Base-by-base conservation (phyloP, 441 rosid species). In the Adansonia gregorii region DNA sequence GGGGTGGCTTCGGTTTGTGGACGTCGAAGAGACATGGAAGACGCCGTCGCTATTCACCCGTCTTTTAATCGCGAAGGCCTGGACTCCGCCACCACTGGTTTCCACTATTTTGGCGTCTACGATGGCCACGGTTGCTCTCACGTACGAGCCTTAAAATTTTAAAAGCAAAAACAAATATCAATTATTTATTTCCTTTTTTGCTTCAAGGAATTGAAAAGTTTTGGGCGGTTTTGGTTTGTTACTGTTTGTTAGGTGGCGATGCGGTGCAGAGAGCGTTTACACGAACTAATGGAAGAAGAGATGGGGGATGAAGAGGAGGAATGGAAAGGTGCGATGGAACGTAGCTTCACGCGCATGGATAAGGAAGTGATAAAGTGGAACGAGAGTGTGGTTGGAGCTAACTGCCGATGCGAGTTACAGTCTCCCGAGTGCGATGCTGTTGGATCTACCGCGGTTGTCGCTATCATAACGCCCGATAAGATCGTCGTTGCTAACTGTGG, bases 41-140 rank as follows among this genome's bases (percentile, higher is more conserved):
- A 90, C 77, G 84, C 90, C 43, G 90, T 89, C 15, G 78, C 89
- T 52, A 69, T 85, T 59, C 84, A 79, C 22, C 91, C 92, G 0
- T 87, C 69, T 15, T 85, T 90, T 61, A 71, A 35, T 51, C 73
- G 79, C 54, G 72, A 66, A 11, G 43, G 52, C 1, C 55, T 55
- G 22, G 79, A 14, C 2, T 14, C n/a, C 12, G 46, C 64, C 8
- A 6, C 65, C 5, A 24, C 1, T 9, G 79, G 41, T 24, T 78
- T 81, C 72, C 94, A 87, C 79, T 88, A 84, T 66, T 87, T 70
- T 20, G 94, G 85, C 12, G 88, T 88, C 46, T 90, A 90, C 83
- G 94, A 90, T 51, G 94, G 94, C 1, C 94, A 90, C 19, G 94
- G 94, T 68, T 90, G 94, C 82, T 88, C 92, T 39, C 94, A 88